Conservation (phyloP, 2,329 filamentous ascomycete species). For the Microdochium trichocladiopsis region DNA sequence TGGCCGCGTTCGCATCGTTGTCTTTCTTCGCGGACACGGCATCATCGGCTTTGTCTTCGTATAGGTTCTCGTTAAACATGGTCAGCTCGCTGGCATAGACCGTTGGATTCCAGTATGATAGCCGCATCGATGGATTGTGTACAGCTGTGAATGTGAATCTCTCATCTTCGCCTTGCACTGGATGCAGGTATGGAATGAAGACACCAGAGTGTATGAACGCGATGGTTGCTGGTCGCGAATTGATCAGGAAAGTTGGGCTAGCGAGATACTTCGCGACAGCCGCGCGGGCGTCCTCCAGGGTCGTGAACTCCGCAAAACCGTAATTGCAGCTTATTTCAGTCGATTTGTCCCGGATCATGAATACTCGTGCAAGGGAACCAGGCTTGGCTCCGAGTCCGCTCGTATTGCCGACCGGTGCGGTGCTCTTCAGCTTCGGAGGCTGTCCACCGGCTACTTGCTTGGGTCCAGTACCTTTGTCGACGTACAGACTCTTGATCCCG, state of each 20-base stretch:
- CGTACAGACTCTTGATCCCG: slow-evolving; percentile 66
- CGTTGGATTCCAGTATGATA: slow-evolving; percentile 71
- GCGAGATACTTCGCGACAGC: slow-evolving; percentile 67
- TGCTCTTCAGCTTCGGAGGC: slow-evolving; percentile 51
- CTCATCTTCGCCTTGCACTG: slow-evolving; percentile 44
- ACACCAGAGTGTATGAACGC: slow-evolving; percentile 80
- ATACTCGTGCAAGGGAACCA: slow-evolving; percentile 68
- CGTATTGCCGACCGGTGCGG: slow-evolving; percentile 45
- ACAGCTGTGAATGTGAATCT: slow-evolving; percentile 64
- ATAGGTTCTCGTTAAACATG: slow-evolving; percentile 44
- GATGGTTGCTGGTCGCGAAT: slow-evolving; percentile 62
- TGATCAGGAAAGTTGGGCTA: slow-evolving; percentile 70
- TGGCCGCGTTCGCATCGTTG: slow-evolving; percentile 17
- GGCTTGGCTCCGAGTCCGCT: slow-evolving; percentile 63
- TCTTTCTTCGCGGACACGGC: slow-evolving; percentile 25
- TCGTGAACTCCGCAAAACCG: slow-evolving; percentile 78
- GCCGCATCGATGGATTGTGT: slow-evolving; percentile 57
- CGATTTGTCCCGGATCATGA: slow-evolving; percentile 66
- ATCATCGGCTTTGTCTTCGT: slow-evolving; percentile 29
- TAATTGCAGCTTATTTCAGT: slow-evolving; percentile 72
- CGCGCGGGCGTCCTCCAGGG: slow-evolving; percentile 66
- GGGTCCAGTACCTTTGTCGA: slow-evolving; percentile 45
- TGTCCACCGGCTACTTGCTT: slow-evolving; percentile 34
- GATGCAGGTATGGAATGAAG: slow-evolving; percentile 66
- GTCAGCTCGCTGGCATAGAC: slow-evolving; percentile 62